Base-by-base conservation (phyloP, 345 rosid species). In the thale cress (Arabidopsis thaliana) region DNA sequence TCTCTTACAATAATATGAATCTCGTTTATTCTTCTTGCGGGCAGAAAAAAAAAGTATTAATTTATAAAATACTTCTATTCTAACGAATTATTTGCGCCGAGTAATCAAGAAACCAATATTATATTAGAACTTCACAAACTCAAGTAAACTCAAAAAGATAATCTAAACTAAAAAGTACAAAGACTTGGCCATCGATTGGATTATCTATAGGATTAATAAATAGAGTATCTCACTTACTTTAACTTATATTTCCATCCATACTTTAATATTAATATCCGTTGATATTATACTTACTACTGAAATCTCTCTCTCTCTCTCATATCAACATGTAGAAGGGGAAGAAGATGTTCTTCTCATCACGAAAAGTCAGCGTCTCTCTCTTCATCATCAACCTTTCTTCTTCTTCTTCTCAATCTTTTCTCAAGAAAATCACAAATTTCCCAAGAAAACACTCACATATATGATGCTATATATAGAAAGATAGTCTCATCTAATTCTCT, bases 341-440 rank as follows among this genome's bases (percentile, higher is more conserved):
- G 80, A 73, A 78, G 68, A 69, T 52, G 78, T 67, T 67, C 60
- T 68, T 72, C 71, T 83, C 82, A 71, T 73, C 81, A 69, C 83
- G 84, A 87, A 82, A 93, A 93, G 98, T 93, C 98, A 90, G 95
- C 97, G 91, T 78, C 83, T 76, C 74, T 69, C 79, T 77, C 49
- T 71, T 65, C 78, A 64, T 72, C 64, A 63, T 70, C 71, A 42
- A 67, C 80, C 67, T 70, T 58, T 73, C 67, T 79, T 55, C 80
- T 72, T 74, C 49, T 73, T 77, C 75, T 1, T 9, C 32, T 11
- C 46, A 58, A 55, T 56, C 9, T 24, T 34, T 64, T 60, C 79
- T 74, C 67, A 59, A 10, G 73, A 28, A 75, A 55, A 50, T 44
- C 67, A 70, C 45, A 53, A 22, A 12, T 14, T 33, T 45, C 33